phyloP scores from a whole-genome alignment of 139 green algal genomes.

The Volvox reticuliferus region DNA sequence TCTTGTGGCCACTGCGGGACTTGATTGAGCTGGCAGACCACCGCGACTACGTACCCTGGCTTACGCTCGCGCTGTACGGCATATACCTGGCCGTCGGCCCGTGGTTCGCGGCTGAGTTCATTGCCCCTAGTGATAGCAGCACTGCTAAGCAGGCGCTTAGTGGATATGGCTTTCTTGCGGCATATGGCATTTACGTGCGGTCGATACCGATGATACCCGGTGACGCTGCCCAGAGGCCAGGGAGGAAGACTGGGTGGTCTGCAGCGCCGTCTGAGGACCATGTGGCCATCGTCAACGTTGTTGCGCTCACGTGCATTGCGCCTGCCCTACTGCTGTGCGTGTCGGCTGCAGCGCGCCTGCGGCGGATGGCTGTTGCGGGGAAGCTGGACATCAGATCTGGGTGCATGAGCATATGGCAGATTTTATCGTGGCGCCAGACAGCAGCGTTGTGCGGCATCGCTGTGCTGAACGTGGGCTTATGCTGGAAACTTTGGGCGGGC shows the following conservation, averaged over 20 bases:
- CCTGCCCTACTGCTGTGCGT: not conserved
- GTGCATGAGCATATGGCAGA: not conserved
- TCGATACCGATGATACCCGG: not conserved
- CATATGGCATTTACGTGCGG: slow-evolving; percentile 19
- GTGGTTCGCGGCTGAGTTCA: slow-evolving; percentile 2
- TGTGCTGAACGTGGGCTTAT: not conserved
- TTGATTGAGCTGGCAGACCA: not conserved
- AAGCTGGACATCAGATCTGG: too few relatives aligned
- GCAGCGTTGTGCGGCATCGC: not conserved
- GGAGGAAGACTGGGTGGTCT: not conserved
- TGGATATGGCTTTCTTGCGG: slow-evolving; percentile 6
- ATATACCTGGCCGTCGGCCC: slow-evolving; percentile 5
- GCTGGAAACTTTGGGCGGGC: slow-evolving; percentile 32
- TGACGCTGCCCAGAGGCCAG: not conserved
- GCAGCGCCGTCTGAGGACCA: slow-evolving; percentile 9
- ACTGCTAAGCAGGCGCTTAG: not conserved
- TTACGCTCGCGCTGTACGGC: not conserved
- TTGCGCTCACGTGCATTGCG: not conserved
- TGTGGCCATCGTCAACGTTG: not conserved
- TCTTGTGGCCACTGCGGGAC: slow-evolving; percentile 1
- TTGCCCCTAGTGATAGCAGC: not conserved
- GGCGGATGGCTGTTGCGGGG: not conserved
- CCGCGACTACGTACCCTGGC: not conserved
- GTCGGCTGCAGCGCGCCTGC: not conserved
- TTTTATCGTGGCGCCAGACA: slow-evolving; percentile 4